Evolutionary conservation across 2,329 filamentous ascomycete species (phyloP), one percentile per base, ranked within the genome.

Genomic region (Colletotrichum graminicola): DNA sequence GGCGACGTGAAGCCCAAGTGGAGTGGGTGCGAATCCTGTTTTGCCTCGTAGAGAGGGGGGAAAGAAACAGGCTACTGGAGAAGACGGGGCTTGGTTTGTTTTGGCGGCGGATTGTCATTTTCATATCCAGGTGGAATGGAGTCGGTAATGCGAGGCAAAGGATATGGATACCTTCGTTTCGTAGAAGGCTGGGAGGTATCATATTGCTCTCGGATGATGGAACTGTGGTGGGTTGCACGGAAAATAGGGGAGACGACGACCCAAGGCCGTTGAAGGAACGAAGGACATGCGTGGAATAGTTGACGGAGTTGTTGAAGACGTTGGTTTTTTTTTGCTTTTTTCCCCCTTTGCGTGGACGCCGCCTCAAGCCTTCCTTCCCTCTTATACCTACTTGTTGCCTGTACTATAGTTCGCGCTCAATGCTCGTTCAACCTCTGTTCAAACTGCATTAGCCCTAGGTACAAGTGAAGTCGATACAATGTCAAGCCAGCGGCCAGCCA

Each of bases 351-450:
- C 69, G 74, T 75, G 65, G 69, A 69, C 60, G 67, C 54, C 62
- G 54, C 70, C 70, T 70, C 49, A 71, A 71, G 59, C 59, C 59
- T 51, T 49, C 66, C 60, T 72, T 72, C 47, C 70, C 70, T 72
- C 55, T 61, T 71, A 71, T 68, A 72, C 70, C 70, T 72, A 71
- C 70, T 72, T 70, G 68, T 67, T 71, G 70, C 55, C 66, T 72
- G 70, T 72, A 71, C 61, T 71, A 72, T 72, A 72, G 66, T 65
- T 60, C 70, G 70, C 61, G 70, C 66, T 66, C 60, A 72, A 66
- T 71, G 70, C 65, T 59, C 68, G 68, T 75, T 71, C 74, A 74
- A 67, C 75, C 75, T 72, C 70, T 76, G 65, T 71, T 71, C 68
- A 71, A 63, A 26, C 57, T 32, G 18, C 11, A 43, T 11, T 10